Conservation (phyloP, 2,329 filamentous ascomycete species). For the Sclerotinia glacialis region DNA sequence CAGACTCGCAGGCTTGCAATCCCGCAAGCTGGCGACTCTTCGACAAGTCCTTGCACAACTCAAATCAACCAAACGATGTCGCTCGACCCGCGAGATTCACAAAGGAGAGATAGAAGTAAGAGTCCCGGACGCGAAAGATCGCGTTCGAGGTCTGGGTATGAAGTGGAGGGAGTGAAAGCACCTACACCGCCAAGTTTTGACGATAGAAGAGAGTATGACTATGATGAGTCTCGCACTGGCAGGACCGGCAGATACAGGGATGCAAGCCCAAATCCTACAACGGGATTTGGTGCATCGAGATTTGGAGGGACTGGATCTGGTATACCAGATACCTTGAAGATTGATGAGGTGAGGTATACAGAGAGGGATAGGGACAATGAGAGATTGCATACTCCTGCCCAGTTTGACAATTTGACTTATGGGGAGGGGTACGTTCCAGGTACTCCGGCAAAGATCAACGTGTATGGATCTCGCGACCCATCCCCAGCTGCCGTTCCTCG, state of each 20-base stretch:
- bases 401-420: constrained; percentile 15
- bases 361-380: constrained; percentile 12
- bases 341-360: constrained; percentile 15
- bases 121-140: constrained; percentile 36
- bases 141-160: constrained; percentile 26
- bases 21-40: neutral
- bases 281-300: constrained; percentile 1
- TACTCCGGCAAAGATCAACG: constrained; percentile 18
- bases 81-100: constrained; percentile 37
- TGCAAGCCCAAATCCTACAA: neutral
- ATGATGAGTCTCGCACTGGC: constrained; percentile 18
- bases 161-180: constrained; percentile 17
- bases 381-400: constrained; percentile 5
- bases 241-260: constrained; percentile 6
- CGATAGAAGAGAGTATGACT: constrained; percentile 24
- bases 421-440: constrained; percentile 15
- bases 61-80: constrained; percentile 28
- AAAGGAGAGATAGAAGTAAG: constrained; percentile 34
- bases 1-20: neutral
- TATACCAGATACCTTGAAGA: constrained; percentile 22
- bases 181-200: constrained; percentile 27
- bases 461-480: constrained; percentile 15
- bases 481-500: constrained; percentile 8
- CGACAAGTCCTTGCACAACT: neutral
- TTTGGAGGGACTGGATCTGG: constrained; percentile 21